phyloP scores from a whole-genome alignment of 371 early-diverging fungal species.

The Parasitella parasitica region DNA sequence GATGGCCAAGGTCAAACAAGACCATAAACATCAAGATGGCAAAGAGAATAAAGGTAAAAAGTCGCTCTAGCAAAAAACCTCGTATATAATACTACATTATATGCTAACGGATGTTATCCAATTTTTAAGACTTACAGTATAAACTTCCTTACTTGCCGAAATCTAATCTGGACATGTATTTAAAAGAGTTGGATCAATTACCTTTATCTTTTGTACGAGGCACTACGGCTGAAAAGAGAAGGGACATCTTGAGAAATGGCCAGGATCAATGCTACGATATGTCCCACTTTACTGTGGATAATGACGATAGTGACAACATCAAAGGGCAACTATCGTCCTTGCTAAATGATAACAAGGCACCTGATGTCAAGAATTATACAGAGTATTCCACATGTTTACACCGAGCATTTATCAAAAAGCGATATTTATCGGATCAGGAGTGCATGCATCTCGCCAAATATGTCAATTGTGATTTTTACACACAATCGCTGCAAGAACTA shows the following conservation, averaged over 20 bases:
- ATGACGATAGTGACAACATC: neutral
- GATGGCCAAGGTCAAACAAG: neutral
- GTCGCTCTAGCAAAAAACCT: neutral
- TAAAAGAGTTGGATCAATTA: neutral
- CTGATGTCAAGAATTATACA: neutral
- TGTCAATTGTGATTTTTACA: neutral
- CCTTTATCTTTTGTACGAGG: neutral
- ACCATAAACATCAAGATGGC: neutral
- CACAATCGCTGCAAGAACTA: neutral
- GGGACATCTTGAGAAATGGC: neutral
- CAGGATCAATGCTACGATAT: neutral
- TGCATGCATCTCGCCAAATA: neutral
- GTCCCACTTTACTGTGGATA: neutral
- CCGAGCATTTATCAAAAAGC: neutral
- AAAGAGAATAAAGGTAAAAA: neutral
- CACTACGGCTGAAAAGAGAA: neutral
- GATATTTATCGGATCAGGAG: neutral
- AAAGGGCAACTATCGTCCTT: neutral
- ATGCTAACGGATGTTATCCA: too few relatives aligned
- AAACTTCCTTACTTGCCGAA: neutral
- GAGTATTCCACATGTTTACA: neutral
- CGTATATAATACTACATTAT: neutral
- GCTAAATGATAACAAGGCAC: neutral
- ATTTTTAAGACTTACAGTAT: neutral
- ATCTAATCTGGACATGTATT: neutral